Percentiles rank a stretch among this genome's conserved stretches.
These are phyloP conservation scores for Colletotrichum liriopes DNA, from an alignment of 2,329 filamentous ascomycete species.

Conservation along the genomic window DNA sequence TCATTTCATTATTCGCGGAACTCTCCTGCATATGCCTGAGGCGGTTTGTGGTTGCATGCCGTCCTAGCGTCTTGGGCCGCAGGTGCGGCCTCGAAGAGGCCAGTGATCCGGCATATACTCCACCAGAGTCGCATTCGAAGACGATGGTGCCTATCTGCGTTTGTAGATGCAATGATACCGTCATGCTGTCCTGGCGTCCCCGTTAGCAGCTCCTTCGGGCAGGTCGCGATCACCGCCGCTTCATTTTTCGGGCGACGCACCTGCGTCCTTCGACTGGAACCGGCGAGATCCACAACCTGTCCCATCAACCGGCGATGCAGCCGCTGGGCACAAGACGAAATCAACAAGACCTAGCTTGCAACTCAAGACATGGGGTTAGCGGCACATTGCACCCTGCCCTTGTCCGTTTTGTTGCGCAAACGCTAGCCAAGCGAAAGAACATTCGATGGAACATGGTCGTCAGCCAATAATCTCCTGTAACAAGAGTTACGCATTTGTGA, in stretches of 20 bases:
- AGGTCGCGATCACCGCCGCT: conserved; percentile 15
- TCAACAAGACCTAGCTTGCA: not conserved
- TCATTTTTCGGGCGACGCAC: conserved; percentile 4
- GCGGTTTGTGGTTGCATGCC: conserved; percentile 40
- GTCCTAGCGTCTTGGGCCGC: conserved; percentile 35
- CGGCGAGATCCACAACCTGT: not conserved
- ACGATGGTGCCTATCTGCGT: not conserved
- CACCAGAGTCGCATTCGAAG: conserved; percentile 6
- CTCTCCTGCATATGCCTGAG: conserved; percentile 18
- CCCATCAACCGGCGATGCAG: not conserved
- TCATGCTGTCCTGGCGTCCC: not conserved
- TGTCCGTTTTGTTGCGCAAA: conserved; percentile 23
- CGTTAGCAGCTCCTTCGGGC: conserved; percentile 1
- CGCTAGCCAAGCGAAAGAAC: conserved; percentile 21
- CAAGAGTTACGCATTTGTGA: not conserved
- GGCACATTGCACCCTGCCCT: conserved; percentile 10
- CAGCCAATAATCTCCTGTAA: conserved; percentile 9
- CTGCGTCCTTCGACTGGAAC: not conserved
- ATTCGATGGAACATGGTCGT: conserved; percentile 21
- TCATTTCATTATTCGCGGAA: not conserved
- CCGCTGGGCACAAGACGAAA: not conserved
- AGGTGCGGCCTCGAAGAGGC: conserved; percentile 32
- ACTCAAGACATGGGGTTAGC: not conserved
- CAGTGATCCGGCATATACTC: conserved; percentile 28
- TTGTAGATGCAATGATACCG: conserved; percentile 11